Base-by-base conservation (phyloP, 2,329 filamentous ascomycete species). In the Pezicula rhizophila region DNA sequence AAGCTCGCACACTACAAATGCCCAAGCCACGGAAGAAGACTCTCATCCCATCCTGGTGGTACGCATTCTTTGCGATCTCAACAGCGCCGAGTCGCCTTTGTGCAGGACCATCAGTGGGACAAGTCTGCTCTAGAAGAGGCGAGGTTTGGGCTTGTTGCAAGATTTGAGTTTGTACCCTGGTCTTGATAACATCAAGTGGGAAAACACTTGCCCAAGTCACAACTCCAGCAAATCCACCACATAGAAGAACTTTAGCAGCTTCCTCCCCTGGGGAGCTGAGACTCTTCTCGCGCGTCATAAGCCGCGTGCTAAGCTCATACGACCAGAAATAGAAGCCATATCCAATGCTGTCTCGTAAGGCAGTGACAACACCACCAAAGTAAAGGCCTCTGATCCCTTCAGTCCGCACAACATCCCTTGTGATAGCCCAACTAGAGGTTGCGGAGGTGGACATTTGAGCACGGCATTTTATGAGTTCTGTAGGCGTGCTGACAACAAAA, bases 251-350 rank as follows among this genome's bases (percentile, higher is more conserved):
- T 57, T 83, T 85, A 33, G 78, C 68, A 1, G 83, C 78, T 46
- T 70, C 66, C 45, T 73, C 61, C 68, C 75, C 62, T 17, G 76
- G 66, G 11, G 68, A 47, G 26, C 25, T 42, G 18, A 15, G 23
- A 20, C 38, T 50, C 45, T 55, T 52, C 39, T 49, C 54, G 4
- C 49, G 41, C n/a, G 46, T 70, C 66, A 82, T 73, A 47, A 73
- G 70, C 33, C 79, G 76, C 54, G 85, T 89, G 55, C 76, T 80
- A 50, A 91, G 71, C 67, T 95, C 87, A 63, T 96, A 97, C 1
- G 86, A 85, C 87, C 87, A 95, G 66, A 97, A 97, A 64, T 96
- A 97, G 67, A 96, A 96, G 0, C 91, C 92, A 68, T 96, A 97
- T n/a, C 92, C 92, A 48, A 96, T 79, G 50, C 85, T 85, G 68